Evolutionary conservation across 108 stramenopile genomes (phyloP).

Genomic region (Seminavis robusta): DNA sequence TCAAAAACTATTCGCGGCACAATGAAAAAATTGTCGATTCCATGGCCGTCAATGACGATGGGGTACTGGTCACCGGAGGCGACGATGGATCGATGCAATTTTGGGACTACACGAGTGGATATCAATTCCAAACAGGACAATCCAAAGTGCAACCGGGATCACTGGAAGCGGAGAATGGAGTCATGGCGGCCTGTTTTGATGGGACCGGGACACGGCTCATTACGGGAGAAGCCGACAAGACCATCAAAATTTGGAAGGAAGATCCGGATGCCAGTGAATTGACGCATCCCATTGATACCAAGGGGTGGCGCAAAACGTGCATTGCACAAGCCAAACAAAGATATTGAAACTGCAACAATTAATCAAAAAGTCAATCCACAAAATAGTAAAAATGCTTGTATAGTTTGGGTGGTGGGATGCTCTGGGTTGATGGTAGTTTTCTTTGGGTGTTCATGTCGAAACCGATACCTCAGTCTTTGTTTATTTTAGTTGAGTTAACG

Average conservation of each 20-base stretch:
- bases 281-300: conserved; percentile 96
- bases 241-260: conserved; percentile 98
- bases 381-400: too few species aligned
- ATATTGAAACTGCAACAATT: conserved; percentile 26
- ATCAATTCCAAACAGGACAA: conserved; percentile 87
- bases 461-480: too few species aligned
- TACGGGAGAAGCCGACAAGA: conserved; percentile 99
- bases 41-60: conserved; percentile 94
- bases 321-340: conserved; percentile 79
- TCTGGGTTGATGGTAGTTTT: too few species aligned
- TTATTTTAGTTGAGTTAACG: too few species aligned
- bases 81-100: conserved; percentile 96
- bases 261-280: conserved; percentile 89
- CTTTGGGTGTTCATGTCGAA: too few species aligned
- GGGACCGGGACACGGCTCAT: conserved; percentile 95
- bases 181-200: conserved; percentile 93
- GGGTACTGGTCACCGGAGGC: conserved; percentile 93
- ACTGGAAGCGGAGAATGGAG: conserved; percentile 96
- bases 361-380: too few species aligned
- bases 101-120: conserved; percentile 97
- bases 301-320: conserved; percentile 89
- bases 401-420: too few species aligned
- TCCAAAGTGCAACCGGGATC: conserved; percentile 97
- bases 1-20: conserved; percentile 92
- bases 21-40: conserved; percentile 94